Evolutionary conservation across 2,329 filamentous ascomycete species (phyloP), one percentile per base, ranked within the genome.

Genomic region (Pseudogymnoascus sp.): DNA sequence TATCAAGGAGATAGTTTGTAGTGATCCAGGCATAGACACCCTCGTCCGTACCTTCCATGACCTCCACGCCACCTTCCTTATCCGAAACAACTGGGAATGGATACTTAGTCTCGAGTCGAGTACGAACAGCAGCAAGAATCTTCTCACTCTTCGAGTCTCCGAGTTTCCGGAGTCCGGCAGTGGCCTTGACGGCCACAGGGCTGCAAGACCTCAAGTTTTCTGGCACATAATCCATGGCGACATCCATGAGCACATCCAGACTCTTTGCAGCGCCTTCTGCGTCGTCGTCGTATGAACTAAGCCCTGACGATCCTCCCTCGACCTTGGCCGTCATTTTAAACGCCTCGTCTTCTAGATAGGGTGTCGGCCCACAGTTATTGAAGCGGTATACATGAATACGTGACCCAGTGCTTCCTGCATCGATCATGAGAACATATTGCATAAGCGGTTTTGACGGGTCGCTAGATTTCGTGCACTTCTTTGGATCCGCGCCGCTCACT

Each of bases 11-110:
- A 77, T 99, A 99, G 82, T 99, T 99, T 69, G 92, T 95, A 6
- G 95, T 99, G 75, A 99, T 96, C 95, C 95, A 99, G 62, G 95
- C 96, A 74, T 96, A 99, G 31, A 99, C 93, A 74, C 95, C 95
- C 79, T 99, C 95, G 73, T 97, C 90, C 61, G 90, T 92, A 67
- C 95, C 95, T 71, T 96, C 93, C 95, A 99, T 99, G 75, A 99
- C 96, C 67, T 92, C 86, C 28, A 99, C 91, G 64, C 96, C 95
- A 63, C 90, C 87, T 69, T 93, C 87, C 71, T 91, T 90, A 68
- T 87, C 83, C 11, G 90, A 88, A 63, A 99, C 89, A 44, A 99
- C 90, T 0, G 95, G 92, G 83, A 99, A 99, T 11, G 95, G 95
- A 73, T 96, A 99, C 65, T 86, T 84, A 21, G 87, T 91, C 78